Evolutionary conservation across 2,329 filamentous ascomycete genomes (phyloP).

Genomic region (Microdochium trichocladiopsis): DNA sequence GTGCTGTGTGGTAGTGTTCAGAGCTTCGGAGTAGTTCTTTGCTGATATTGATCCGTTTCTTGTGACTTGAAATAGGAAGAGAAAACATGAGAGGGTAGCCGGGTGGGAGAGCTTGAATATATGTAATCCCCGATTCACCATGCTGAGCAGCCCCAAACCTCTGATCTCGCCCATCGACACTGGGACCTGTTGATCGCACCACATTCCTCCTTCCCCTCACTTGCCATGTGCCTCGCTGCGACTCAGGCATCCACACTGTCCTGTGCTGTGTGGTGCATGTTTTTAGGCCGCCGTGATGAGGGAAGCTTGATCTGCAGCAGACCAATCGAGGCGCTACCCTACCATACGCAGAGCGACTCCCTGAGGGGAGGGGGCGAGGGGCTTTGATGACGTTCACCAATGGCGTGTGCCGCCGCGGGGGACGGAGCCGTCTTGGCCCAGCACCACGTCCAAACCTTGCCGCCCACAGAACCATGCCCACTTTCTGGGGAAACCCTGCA

Average conservation of each 20-base stretch:
- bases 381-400: neutral
- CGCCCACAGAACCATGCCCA: neutral
- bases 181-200: neutral
- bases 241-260: neutral
- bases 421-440: neutral
- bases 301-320: neutral
- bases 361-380: too few species aligned
- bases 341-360: neutral
- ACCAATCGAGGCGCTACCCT: neutral
- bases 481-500: neutral
- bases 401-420: neutral
- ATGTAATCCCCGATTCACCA: neutral
- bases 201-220: neutral
- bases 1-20: neutral
- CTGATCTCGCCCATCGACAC: neutral
- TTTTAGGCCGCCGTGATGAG: neutral
- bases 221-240: neutral
- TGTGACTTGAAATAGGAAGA: too few species aligned
- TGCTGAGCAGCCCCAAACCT: neutral
- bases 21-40: too few species aligned
- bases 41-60: too few species aligned
- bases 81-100: too few species aligned
- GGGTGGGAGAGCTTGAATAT: too few species aligned
- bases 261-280: neutral
- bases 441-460: neutral